Conservation (phyloP, 2,329 filamentous ascomycete genomes). For the Alternaria sp. region DNA sequence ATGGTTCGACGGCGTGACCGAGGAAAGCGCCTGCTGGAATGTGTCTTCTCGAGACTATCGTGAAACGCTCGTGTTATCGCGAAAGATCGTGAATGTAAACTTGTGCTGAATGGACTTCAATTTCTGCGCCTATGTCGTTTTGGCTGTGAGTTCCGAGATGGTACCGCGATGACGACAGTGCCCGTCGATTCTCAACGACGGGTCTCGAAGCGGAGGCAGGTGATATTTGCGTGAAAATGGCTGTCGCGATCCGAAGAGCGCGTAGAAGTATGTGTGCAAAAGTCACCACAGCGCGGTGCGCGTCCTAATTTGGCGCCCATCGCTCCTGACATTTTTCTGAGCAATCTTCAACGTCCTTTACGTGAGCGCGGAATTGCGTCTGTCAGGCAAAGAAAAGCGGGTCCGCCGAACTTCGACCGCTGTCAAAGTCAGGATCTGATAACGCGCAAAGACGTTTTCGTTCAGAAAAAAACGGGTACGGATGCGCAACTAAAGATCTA, state of each 20-base stretch:
- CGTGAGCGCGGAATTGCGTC: constrained; percentile 17
- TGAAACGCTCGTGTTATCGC: background rate
- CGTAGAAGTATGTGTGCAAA: background rate
- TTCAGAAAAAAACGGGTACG: background rate
- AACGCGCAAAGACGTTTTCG: background rate
- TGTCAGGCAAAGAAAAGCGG: constrained; percentile 2
- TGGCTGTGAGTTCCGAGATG: background rate
- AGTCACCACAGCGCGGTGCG: background rate
- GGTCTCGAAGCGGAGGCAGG: background rate
- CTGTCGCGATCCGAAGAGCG: background rate
- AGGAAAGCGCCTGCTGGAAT: background rate
- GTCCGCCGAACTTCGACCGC: constrained; percentile 5
- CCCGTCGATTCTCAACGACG: background rate
- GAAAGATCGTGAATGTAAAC: no score
- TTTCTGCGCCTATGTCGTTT: background rate
- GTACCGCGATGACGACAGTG: background rate
- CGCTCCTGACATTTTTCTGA: background rate
- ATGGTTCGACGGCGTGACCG: background rate
- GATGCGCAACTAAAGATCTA: background rate
- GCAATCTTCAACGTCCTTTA: constrained; percentile 7
- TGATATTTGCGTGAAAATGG: background rate
- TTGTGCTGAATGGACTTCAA: background rate
- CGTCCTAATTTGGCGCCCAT: background rate
- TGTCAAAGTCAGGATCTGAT: background rate
- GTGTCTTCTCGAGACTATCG: background rate